A percentile compares a stretch with the other conserved stretches of the same genome.
These are phyloP conservation scores for Penicillium polonicum DNA, from an alignment of 2,329 filamentous ascomycete species.

Conservation along the genomic window DNA sequence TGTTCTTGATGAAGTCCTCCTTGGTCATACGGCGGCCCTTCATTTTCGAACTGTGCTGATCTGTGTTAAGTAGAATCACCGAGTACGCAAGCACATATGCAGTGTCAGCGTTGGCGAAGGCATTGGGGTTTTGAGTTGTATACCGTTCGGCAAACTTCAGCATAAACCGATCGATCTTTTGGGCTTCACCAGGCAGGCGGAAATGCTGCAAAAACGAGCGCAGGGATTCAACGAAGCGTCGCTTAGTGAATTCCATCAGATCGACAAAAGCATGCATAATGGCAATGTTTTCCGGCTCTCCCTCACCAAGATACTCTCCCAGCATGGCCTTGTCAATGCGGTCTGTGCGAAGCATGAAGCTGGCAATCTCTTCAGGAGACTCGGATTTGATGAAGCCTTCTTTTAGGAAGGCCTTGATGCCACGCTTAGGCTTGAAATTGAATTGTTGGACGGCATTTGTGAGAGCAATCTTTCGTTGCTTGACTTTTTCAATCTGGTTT, in stretches of 20 bases:
- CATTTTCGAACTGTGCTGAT: constrained; percentile 88
- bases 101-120: constrained; percentile 96
- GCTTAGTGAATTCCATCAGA: constrained; percentile 86
- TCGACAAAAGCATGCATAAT: constrained; percentile 99
- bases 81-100: constrained; percentile 96
- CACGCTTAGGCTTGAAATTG: constrained; percentile 96
- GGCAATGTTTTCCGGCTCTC: constrained; percentile 87
- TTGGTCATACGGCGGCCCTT: constrained; percentile 82
- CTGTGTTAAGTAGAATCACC: constrained; percentile 94
- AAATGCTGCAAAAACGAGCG: constrained; percentile 92
- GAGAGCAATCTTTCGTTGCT: constrained; percentile 88
- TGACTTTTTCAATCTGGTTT: constrained; percentile 88
- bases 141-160: constrained; percentile 97
- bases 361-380: constrained; percentile 75
- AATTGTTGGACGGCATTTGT: constrained; percentile 87
- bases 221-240: constrained; percentile 87
- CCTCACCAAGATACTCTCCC: constrained; percentile 92
- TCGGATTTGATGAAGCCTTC: constrained; percentile 85
- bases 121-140: constrained; percentile 90
- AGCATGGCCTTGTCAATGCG: constrained; percentile 87
- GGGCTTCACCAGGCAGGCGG: constrained; percentile 88
- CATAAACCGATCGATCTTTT: constrained; percentile 99
- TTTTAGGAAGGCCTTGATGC: constrained; percentile 77
- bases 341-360: constrained; percentile 77
- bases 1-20: constrained; percentile 99